Evolutionary conservation across 768 basidiomycete genomes (phyloP).

Genomic region (Naganishia friedmannii): DNA sequence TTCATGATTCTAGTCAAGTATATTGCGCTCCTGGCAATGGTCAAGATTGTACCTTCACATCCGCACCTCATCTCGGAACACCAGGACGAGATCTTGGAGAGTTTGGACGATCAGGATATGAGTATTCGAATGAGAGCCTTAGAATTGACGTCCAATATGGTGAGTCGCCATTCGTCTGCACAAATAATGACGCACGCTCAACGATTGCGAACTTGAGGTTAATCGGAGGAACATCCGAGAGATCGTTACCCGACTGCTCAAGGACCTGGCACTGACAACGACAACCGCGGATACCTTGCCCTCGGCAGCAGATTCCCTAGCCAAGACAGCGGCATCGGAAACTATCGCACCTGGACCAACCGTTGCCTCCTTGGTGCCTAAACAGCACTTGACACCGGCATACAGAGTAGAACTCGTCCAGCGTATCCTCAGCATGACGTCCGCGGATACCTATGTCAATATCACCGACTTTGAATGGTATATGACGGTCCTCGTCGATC

Average conservation of each 20-base stretch:
- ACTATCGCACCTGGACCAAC: constrained; percentile 40
- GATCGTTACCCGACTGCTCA: constrained; percentile 82
- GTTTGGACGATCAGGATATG: constrained; percentile 87
- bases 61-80: constrained; percentile 85
- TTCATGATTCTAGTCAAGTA: constrained; percentile 73
- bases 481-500: constrained; percentile 85
- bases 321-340: constrained; percentile 59
- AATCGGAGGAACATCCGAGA: constrained; percentile 78
- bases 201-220: constrained; percentile 58
- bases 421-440: constrained; percentile 80
- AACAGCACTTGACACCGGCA: constrained; percentile 61
- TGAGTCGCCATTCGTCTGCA: constrained; percentile 49
- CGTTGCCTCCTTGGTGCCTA: constrained; percentile 55
- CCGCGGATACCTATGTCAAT: constrained; percentile 77
- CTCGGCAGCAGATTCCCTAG: constrained; percentile 46
- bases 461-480: constrained; percentile 97
- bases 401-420: constrained; percentile 81
- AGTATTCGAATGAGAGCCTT: constrained; percentile 94
- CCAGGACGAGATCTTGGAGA: constrained; percentile 83
- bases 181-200: not conserved
- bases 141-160: constrained; percentile 91
- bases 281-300: constrained; percentile 54
- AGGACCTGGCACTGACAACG: constrained; percentile 69
- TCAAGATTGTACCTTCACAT: constrained; percentile 90
- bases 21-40: constrained; percentile 89